These are phyloP conservation scores for Hyphodiscus sp. DNA, from an alignment of 2,329 filamentous ascomycete species.

Conservation along the genomic window DNA sequence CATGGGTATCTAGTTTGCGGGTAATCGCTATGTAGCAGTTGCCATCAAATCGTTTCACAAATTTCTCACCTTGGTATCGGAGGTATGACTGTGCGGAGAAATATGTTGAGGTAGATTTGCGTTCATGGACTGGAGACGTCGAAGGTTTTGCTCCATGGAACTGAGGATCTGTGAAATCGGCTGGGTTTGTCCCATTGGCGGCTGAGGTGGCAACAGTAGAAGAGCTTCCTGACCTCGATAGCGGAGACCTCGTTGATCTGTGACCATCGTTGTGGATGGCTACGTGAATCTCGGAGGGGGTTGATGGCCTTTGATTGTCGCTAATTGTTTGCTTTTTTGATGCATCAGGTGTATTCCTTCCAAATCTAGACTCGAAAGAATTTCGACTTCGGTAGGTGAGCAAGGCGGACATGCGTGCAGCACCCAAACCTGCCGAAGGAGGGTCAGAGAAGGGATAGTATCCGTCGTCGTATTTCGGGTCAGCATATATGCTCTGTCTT, in stretches of 20 bases:
- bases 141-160: slow-evolving; percentile 59
- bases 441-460: slow-evolving; percentile 88
- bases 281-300: slow-evolving; percentile 59
- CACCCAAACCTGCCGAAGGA: slow-evolving; percentile 78
- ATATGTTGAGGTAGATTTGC: slow-evolving; percentile 62
- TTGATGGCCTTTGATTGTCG: slow-evolving; percentile 52
- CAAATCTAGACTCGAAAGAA: slow-evolving; percentile 93
- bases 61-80: slow-evolving; percentile 92
- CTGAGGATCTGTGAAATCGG: slow-evolving; percentile 55
- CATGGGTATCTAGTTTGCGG: slow-evolving; percentile 94
- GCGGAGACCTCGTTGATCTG: slow-evolving; percentile 47
- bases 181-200: slow-evolving; percentile 22
- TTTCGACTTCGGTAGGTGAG: slow-evolving; percentile 94
- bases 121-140: slow-evolving; percentile 28
- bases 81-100: slow-evolving; percentile 98
- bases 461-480: slow-evolving; percentile 96
- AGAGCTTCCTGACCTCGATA: slow-evolving; percentile 39
- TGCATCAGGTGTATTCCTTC: slow-evolving; percentile 83
- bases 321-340: slow-evolving; percentile 79
- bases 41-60: slow-evolving; percentile 93
- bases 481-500: slow-evolving; percentile 90
- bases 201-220: slow-evolving; percentile 14
- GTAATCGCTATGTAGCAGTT: slow-evolving; percentile 99
- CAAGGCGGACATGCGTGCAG: slow-evolving; percentile 93
- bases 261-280: slow-evolving; percentile 81